phyloP scores from a whole-genome alignment of 495 filamentous ascomycete genomes.

The Aspergillus panamensis region DNA sequence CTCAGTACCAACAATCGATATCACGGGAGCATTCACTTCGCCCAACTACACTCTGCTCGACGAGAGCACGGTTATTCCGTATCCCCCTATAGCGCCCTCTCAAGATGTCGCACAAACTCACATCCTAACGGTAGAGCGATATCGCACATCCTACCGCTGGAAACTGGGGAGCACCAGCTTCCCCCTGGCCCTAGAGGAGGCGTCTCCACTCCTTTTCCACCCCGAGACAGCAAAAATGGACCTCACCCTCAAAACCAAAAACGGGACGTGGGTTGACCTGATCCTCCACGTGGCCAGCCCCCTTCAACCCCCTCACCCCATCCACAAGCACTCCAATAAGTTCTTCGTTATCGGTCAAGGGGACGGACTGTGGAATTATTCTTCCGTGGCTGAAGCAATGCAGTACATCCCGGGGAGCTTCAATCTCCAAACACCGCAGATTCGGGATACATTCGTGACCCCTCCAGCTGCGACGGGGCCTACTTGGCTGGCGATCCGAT shows the following conservation, averaged over 20 bases:
- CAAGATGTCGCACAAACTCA: slow-evolving; percentile 39
- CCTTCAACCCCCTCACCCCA: slow-evolving; percentile 47
- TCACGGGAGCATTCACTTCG: slow-evolving; percentile 34
- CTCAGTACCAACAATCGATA: slow-evolving; percentile 40
- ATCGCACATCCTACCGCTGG: slow-evolving; percentile 45
- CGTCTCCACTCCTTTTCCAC: slow-evolving; percentile 49
- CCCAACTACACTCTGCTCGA: slow-evolving; percentile 37
- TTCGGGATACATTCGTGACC: slow-evolving; percentile 49
- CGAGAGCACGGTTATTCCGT: slow-evolving; percentile 38
- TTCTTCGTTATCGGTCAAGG: slow-evolving; percentile 54
- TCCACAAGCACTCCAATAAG: slow-evolving; percentile 64
- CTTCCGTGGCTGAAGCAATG: slow-evolving; percentile 50
- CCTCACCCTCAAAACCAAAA: slow-evolving; percentile 48
- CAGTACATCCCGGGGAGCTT: slow-evolving; percentile 45
- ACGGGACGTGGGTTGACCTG: slow-evolving; percentile 58
- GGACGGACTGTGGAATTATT: slow-evolving; percentile 46
- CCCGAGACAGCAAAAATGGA: slow-evolving; percentile 33
- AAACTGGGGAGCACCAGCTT: slow-evolving; percentile 40
- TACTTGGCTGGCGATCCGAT: slow-evolving; percentile 53
- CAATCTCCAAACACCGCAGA: slow-evolving; percentile 52
- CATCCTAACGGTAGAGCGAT: slow-evolving; percentile 34
- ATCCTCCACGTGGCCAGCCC: slow-evolving; percentile 39
- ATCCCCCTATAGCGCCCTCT: slow-evolving; percentile 37
- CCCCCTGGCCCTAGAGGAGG: slow-evolving; percentile 32
- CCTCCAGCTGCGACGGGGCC: slow-evolving; percentile 28